These are phyloP conservation scores for Penicillium polonicum DNA, from an alignment of 2,329 filamentous ascomycete species.

Conservation along the genomic window DNA sequence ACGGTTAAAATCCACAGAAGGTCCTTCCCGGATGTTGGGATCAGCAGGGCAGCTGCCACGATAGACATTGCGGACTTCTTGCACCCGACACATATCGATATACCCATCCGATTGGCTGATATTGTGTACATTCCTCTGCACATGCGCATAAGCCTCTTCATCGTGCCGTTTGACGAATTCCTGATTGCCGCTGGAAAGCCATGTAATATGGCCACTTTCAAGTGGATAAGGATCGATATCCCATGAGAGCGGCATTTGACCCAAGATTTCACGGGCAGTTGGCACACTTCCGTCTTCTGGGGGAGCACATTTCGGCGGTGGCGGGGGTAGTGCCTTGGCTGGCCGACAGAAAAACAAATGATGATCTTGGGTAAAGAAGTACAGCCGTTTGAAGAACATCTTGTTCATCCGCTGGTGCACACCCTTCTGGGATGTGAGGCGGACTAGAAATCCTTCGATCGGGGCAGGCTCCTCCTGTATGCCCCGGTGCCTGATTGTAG, in stretches of 20 bases:
- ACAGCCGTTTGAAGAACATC: conserved; percentile 64
- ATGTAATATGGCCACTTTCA: conserved; percentile 54
- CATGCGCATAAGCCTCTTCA: conserved; percentile 59
- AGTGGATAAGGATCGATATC: conserved; percentile 62
- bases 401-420: conserved; percentile 57
- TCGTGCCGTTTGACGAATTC: conserved; percentile 54
- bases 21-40: conserved; percentile 51
- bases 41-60: conserved; percentile 55
- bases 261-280: conserved; percentile 53
- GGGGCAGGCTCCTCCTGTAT: conserved; percentile 58
- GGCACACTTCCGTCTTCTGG: conserved; percentile 50
- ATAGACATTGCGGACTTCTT: conserved; percentile 56
- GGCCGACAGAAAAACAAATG: conserved; percentile 63
- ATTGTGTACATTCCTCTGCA: conserved; percentile 58
- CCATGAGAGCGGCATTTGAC: conserved; percentile 60
- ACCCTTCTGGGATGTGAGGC: conserved; percentile 63
- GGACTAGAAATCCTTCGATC: conserved; percentile 65
- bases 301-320: conserved; percentile 55
- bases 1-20: conserved; percentile 57
- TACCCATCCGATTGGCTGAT: conserved; percentile 62
- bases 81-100: conserved; percentile 60
- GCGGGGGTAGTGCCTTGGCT: conserved; percentile 58
- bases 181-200: conserved; percentile 53
- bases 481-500: conserved; percentile 43
- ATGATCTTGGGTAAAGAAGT: conserved; percentile 64